Evolutionary conservation across 2,329 filamentous ascomycete genomes (phyloP), one percentile per base, ranked within the genome.

Genomic region (Talaromyces rugulosus): DNA sequence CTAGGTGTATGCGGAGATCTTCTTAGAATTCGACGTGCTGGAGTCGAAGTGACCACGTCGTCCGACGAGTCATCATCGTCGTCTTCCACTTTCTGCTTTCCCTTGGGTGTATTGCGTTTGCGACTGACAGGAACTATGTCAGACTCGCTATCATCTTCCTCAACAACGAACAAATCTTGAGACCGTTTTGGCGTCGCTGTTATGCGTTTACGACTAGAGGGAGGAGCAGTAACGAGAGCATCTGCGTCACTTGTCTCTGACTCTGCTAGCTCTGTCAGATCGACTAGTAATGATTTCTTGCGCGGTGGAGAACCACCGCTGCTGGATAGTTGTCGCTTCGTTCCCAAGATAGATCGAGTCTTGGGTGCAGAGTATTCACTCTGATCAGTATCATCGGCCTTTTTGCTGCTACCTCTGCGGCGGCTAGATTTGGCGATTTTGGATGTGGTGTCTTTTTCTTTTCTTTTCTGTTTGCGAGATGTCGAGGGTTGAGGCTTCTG

Each of bases 161-260:
- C 68, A 9, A 70, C 63, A 9, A 71, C 61, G n/a, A 72, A 58
- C 28, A 50, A 9, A 42, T 33, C 52, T 5, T 62, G 54, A 23
- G 30, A 8, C 59, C 56, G 3, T 66, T n/a, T 67, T 61, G 47
- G 62, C 68, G 27, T 62, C n/a, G 66, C 65, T n/a, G 68, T 66
- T 60, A 71, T 71, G 30, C 73, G 59, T 62, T 72, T 72, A 58
- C 67, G 68, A 58, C 65, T 65, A 42, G 55, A 54, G 44, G 59
- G 56, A 31, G 71, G 65, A 16, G 66, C 65, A 34, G 65, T 60
- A 5, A 65, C 64, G 33, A 72, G 61, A 40, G 73, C 70, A 16
- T 72, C 70, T 16, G 67, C 72, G 56, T 69, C 72, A 36, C 71
- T 76, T 30, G 68, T 67, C 60, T 71, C 71, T 33, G 70, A 53